Evolutionary conservation across 805 yeast species (phyloP), one percentile per base, ranked within the genome.

Genomic region (Scheffersomyces amazonensis): DNA sequence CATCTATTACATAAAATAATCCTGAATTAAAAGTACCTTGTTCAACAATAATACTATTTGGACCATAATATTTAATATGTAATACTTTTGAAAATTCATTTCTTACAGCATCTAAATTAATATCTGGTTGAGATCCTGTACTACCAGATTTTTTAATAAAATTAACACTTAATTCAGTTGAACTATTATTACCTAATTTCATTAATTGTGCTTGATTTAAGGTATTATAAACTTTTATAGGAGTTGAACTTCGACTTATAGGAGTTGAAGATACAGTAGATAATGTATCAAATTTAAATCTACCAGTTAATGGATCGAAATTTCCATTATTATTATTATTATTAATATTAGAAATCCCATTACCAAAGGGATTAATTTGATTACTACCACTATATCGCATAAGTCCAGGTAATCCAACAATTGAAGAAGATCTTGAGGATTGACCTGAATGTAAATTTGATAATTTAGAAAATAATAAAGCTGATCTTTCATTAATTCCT

Each of bases 1-100:
- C 99, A 39, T 83, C 83, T 35, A 91, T 76, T 4, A 91, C 81
- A 52, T 83, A 91, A 54, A 71, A 87, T 10, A 91, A 56, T 0
- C 98, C 99, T 1, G 81, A 77, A 33, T 82, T 78, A 34, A 74
- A 71, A 11, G 80, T 75, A 35, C 83, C 79, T 43, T 85, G 86
- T 37, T 78, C 73, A 9, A 85, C 77, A 1, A 91, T 49, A 1
- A 69, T 67, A 1, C 80, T 57, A 4, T 80, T 86, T 21, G 80
- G 70, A 10, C 73, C 63, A 41, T 71, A 68, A 45, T 64, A 72
- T 42, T 75, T 63, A 7, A 90, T 63, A 36, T 81, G 80, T 24
- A 91, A 57, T 6, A 66, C 69, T 27, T 77, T 73, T 1, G 87
- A 73, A 47, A 87, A 75, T 19, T 80, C 85, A 13, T 54, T 54